These are phyloP conservation scores for Fusarium sp. DNA, from an alignment of 2,329 filamentous ascomycete species.

Conservation along the genomic window DNA sequence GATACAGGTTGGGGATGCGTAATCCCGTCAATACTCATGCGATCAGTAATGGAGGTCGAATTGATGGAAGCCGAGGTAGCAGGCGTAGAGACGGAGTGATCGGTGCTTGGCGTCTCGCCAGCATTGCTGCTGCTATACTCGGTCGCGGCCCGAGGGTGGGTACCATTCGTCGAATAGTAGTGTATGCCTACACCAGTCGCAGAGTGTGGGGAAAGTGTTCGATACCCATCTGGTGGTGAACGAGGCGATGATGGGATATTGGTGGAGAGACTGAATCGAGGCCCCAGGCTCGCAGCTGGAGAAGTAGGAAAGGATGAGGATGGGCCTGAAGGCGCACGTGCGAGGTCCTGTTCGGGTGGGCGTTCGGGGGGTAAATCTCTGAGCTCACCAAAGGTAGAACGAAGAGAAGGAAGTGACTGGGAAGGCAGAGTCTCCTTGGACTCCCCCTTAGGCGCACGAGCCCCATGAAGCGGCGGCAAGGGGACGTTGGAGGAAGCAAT, in stretches of 20 bases:
- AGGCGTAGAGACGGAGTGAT: slow-evolving; percentile 56
- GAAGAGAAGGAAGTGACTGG: slow-evolving; percentile 52
- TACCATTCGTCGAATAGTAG: slow-evolving; percentile 47
- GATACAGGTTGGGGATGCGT: slow-evolving; percentile 61
- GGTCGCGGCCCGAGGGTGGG: slow-evolving; percentile 49
- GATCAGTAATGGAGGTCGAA: slow-evolving; percentile 54
- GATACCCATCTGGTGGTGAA: slow-evolving; percentile 59
- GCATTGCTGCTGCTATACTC: slow-evolving; percentile 58
- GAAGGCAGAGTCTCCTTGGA: slow-evolving; percentile 51
- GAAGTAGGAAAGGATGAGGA: slow-evolving; percentile 47
- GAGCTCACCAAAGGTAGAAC: slow-evolving; percentile 50
- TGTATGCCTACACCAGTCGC: slow-evolving; percentile 52
- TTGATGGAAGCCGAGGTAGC: slow-evolving; percentile 44
- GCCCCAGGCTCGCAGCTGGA: slow-evolving; percentile 42
- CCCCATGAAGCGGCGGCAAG: slow-evolving; percentile 51
- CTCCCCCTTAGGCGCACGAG: slow-evolving; percentile 49
- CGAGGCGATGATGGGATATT: slow-evolving; percentile 56
- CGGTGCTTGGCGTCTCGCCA: slow-evolving; percentile 58
- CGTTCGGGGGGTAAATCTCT: slow-evolving; percentile 46
- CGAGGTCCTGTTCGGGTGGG: slow-evolving; percentile 47
- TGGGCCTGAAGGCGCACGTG: slow-evolving; percentile 37
- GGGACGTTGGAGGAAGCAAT: slow-evolving; percentile 42
- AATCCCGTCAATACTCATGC: slow-evolving; percentile 67
- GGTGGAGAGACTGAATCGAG: slow-evolving; percentile 46
- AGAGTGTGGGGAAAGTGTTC: slow-evolving; percentile 59